phyloP scores from a whole-genome alignment of 108 stramenopile species.

The Nannochloropsis gaditana region DNA sequence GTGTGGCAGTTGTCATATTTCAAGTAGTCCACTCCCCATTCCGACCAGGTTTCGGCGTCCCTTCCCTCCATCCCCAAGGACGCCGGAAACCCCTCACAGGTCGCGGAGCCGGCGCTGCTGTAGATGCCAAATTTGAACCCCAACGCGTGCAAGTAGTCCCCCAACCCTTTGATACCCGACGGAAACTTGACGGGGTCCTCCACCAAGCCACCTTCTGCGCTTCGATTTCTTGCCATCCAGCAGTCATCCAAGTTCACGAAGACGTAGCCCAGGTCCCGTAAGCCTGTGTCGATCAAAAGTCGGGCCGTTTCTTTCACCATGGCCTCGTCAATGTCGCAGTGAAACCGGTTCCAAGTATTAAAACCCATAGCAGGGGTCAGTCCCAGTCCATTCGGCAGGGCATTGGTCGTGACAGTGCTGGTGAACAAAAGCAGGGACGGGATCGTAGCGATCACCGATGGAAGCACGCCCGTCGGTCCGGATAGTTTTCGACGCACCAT shows the following conservation, averaged over 20 bases:
- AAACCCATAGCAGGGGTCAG: constrained; percentile 1
- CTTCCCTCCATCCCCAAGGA: constrained; percentile 50
- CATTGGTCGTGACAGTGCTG: neutral
- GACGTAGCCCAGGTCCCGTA: constrained; percentile 54
- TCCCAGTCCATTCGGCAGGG: neutral
- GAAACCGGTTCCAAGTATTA: neutral
- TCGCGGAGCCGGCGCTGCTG: constrained; percentile 49
- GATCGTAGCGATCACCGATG: neutral
- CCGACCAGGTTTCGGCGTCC: constrained; percentile 57
- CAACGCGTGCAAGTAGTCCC: constrained; percentile 53
- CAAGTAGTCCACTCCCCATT: constrained; percentile 59
- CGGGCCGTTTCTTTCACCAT: constrained; percentile 29
- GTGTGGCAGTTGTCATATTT: constrained; percentile 62
- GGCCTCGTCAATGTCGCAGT: constrained; percentile 27
- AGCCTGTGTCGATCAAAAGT: constrained; percentile 33
- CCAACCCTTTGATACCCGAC: constrained; percentile 51
- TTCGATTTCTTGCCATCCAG: constrained; percentile 51
- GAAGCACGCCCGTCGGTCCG: too few species aligned
- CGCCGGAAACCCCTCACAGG: constrained; percentile 59
- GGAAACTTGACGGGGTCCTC: constrained; percentile 55
- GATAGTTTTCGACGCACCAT: too few species aligned
- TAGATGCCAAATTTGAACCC: constrained; percentile 65
- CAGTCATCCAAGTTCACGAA: constrained; percentile 63
- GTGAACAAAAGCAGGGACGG: neutral
- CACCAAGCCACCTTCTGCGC: constrained; percentile 41